Percentiles rank a stretch among this genome's conserved stretches.
These are phyloP conservation scores for Ploettnerulaceae sp. DNA, from an alignment of 2,329 filamentous ascomycete genomes.

Conservation along the genomic window DNA sequence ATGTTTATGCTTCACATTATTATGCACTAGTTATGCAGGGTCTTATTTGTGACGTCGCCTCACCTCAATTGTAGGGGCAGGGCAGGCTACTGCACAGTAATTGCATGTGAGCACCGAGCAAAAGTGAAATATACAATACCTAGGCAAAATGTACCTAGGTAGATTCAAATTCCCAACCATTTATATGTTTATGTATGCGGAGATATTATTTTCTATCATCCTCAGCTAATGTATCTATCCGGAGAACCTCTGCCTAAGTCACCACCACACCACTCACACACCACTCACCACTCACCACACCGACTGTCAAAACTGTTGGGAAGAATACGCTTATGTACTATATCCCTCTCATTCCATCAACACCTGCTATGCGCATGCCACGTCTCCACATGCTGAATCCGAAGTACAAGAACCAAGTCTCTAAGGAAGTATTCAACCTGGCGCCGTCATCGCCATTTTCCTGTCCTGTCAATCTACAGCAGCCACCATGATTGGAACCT, in stretches of 20 bases:
- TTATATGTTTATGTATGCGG: too few species aligned
- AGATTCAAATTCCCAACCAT: too few species aligned
- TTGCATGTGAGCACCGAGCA: too few species aligned
- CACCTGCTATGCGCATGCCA: slow-evolving; percentile 34
- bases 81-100: too few species aligned
- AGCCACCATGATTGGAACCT: slow-evolving; percentile 34
- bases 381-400: slow-evolving; percentile 29
- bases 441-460: not conserved
- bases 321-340: slow-evolving; percentile 60
- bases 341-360: not conserved
- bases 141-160: too few species aligned
- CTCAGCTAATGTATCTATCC: too few species aligned
- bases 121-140: too few species aligned
- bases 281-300: slow-evolving; percentile 8
- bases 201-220: too few species aligned
- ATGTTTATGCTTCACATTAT: not conserved
- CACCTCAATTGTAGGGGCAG: too few species aligned
- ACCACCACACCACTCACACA: not conserved
- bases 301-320: slow-evolving; percentile 75
- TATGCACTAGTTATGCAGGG: slow-evolving; percentile 3
- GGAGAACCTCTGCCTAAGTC: too few species aligned
- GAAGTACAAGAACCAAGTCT: slow-evolving; percentile 4
- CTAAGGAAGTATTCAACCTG: not conserved
- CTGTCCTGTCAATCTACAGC: not conserved
- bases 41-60: not conserved